These are phyloP conservation scores for Herpotrichia juniperi DNA, from an alignment of 2,329 filamentous ascomycete genomes.

Conservation along the genomic window DNA sequence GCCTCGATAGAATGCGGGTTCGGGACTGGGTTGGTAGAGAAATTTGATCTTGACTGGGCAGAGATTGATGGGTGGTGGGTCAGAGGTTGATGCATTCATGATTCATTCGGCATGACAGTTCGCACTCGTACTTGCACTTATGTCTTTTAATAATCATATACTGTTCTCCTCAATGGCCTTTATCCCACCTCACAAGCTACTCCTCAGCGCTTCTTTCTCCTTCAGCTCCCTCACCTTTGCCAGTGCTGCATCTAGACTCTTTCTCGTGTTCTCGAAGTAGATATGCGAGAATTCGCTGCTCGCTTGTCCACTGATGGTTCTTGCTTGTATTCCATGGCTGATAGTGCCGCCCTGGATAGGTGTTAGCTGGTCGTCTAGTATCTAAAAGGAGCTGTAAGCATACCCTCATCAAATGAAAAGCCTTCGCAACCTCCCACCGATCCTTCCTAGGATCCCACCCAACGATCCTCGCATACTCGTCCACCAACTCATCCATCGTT, in stretches of 20 bases:
- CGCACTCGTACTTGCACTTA: too few relatives aligned
- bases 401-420: conserved; percentile 44
- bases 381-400: conserved; percentile 6
- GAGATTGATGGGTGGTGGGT: too few relatives aligned
- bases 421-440: conserved; percentile 41
- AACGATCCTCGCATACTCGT: conserved; percentile 69
- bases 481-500: conserved; percentile 61
- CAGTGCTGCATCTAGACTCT: conserved; percentile 36
- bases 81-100: too few relatives aligned
- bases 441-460: conserved; percentile 69
- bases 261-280: conserved; percentile 43
- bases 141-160: too few relatives aligned
- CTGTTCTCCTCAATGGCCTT: too few relatives aligned
- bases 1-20: too few relatives aligned
- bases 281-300: conserved; percentile 44
- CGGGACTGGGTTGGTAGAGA: too few relatives aligned
- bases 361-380: not conserved
- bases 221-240: conserved; percentile 33
- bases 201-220: conserved; percentile 27
- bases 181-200: too few relatives aligned
- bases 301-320: conserved; percentile 43
- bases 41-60: too few relatives aligned
- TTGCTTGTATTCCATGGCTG: conserved; percentile 42
- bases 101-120: too few relatives aligned
- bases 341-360: conserved; percentile 36